These are phyloP conservation scores for Carex parvula DNA, from an alignment of 176 grass and related monocot genomes.

Conservation along the genomic window DNA sequence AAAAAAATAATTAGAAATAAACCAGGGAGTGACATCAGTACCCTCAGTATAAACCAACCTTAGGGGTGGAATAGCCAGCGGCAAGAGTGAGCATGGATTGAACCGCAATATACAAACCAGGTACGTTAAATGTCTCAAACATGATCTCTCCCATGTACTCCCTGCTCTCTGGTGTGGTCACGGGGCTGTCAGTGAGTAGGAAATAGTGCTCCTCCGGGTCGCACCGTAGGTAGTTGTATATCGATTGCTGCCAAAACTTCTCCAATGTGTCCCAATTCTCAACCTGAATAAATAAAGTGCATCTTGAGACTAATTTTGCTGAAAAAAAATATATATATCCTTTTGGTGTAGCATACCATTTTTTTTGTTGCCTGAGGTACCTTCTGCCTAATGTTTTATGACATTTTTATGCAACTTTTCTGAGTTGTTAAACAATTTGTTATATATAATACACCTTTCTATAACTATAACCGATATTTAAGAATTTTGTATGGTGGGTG, in stretches of 20 bases:
- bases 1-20: not conserved
- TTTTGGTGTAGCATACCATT: not conserved
- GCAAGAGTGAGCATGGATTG: constrained; percentile 90
- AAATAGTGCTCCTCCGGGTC: constrained; percentile 98
- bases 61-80: constrained; percentile 61
- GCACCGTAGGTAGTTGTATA: constrained; percentile 85
- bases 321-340: not conserved
- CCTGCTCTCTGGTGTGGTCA: constrained; percentile 82
- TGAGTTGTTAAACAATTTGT: not conserved
- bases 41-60: constrained; percentile 32
- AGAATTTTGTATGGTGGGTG: too few relatives aligned
- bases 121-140: constrained; percentile 98
- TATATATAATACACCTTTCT: not conserved
- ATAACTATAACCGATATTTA: not conserved
- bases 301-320: constrained; percentile 4
- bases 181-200: constrained; percentile 84
- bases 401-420: not conserved
- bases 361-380: not conserved
- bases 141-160: constrained; percentile 96
- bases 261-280: constrained; percentile 95
- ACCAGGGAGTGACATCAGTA: not conserved
- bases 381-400: not conserved
- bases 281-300: constrained; percentile 49
- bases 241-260: constrained; percentile 96
- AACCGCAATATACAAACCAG: constrained; percentile 87